Conservation (phyloP, 2,329 filamentous ascomycete genomes). For the Fusarium albosuccineum region DNA sequence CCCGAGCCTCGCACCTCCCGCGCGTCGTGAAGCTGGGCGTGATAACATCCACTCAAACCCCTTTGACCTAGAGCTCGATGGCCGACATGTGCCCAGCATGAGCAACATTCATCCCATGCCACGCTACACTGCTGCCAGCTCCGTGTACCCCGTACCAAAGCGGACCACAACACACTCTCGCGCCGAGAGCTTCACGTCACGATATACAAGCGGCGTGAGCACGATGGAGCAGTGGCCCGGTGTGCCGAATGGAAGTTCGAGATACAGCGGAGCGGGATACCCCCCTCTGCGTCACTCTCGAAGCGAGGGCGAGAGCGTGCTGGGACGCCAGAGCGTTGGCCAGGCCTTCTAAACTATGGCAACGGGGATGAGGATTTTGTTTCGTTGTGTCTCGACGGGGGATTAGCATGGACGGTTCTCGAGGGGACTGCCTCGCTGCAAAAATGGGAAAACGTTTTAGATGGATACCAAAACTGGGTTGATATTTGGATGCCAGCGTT, state of each 20-base stretch:
- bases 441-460: constrained; percentile 15
- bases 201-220: constrained; percentile 66
- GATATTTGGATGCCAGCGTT: constrained; percentile 43
- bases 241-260: constrained; percentile 16
- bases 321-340: constrained; percentile 28
- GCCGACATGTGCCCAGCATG: constrained; percentile 36
- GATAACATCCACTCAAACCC: constrained; percentile 74
- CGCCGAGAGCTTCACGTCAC: constrained; percentile 53
- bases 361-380: constrained; percentile 18
- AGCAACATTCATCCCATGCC: constrained; percentile 39
- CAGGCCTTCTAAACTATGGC: constrained; percentile 22
- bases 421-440: constrained; percentile 31
- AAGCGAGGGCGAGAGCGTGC: constrained; percentile 27
- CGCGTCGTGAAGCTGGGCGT: constrained; percentile 54
- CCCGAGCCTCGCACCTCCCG: constrained; percentile 47
- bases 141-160: constrained; percentile 46
- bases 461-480: constrained; percentile 35
- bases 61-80: constrained; percentile 70
- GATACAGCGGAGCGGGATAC: constrained; percentile 32
- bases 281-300: constrained; percentile 34
- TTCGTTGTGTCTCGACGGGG: constrained; percentile 36
- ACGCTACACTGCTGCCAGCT: constrained; percentile 40
- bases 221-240: constrained; percentile 49
- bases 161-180: constrained; percentile 63
- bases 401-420: constrained; percentile 28